Evolutionary conservation across 2,329 filamentous ascomycete genomes (phyloP), one percentile per base, ranked within the genome.

Genomic region (Tolypocladium inflatum): DNA sequence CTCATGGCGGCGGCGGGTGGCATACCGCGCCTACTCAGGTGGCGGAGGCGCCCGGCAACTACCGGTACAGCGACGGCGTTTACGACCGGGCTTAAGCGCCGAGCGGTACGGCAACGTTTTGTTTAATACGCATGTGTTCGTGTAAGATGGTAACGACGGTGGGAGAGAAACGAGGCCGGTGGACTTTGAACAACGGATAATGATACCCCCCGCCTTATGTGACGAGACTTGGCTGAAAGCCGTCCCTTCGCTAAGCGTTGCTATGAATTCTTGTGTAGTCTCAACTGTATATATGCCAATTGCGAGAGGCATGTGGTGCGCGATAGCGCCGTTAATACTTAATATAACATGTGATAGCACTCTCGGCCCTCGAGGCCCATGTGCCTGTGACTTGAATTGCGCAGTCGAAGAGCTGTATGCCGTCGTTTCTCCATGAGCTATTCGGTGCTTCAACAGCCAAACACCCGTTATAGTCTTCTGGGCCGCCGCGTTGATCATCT

Each of bases 21-120:
- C 53, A 58, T 30, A 41, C 42, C n/a, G 21, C 59, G 30, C 55
- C 43, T n/a, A n/a, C n/a, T 13, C 48, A 57, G 41, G 59, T 59
- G 38, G 58, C 56, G 8, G 56, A 56, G 13, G 55, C 59, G 30
- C 64, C 64, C 6, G 61, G 56, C 21, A 66, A 66, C 35, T 71
- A 75, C 55, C 68, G 63, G 11, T 75, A 76, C 56, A 66, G 67
- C 4, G 74, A 76, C 55, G 73, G 74, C 30, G 65, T 73, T 17
- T 76, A 75, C 54, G 63, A 71, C 6, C 66, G 66, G 9, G 42
- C 55, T 7, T 71, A 54, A 61, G 33, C 61, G 62, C 7, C n/a
- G 45, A 17, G 26, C 17, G n/a, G 30, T 43, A 39, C n/a, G n/a
- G 42, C 42, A 48, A 43, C 41, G n/a, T 26, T 10, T 9, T 23